These are phyloP conservation scores for Globisporangium okanoganense DNA, from an alignment of 352 stramenopile species.

Conservation along the genomic window DNA sequence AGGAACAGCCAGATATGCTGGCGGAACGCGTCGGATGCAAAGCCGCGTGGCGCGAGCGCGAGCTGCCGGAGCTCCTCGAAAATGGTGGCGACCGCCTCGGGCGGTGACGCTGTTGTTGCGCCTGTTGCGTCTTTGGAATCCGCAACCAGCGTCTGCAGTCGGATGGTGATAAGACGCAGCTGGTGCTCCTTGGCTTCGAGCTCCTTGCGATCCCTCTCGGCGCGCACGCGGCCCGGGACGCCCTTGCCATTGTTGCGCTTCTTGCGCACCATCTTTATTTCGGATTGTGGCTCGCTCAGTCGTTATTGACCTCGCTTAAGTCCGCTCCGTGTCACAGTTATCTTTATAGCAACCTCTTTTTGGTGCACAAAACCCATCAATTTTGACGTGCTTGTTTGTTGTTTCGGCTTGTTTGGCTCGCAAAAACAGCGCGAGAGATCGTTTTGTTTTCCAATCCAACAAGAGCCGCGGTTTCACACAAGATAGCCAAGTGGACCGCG, in stretches of 20 bases:
- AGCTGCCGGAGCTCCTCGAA: conserved; percentile 62
- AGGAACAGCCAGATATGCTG: conserved; percentile 63
- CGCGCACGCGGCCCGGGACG: conserved; percentile 25
- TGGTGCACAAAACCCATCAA: too few relatives aligned
- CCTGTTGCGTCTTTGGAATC: conserved; percentile 15
- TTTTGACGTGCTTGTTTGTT: too few relatives aligned
- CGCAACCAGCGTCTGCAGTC: conserved; percentile 23
- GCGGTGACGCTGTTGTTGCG: background rate
- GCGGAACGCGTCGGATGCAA: conserved; percentile 58
- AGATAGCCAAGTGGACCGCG: too few relatives aligned
- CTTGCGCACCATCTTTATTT: conserved; percentile 33
- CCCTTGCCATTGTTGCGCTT: conserved; percentile 30
- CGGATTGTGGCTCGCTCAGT: too few relatives aligned
- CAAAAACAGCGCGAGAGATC: too few relatives aligned
- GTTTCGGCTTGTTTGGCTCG: too few relatives aligned
- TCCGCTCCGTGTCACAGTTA: too few relatives aligned
- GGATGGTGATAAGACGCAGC: conserved; percentile 29
- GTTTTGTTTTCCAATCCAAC: too few relatives aligned
- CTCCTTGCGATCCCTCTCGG: conserved; percentile 36
- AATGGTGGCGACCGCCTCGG: background rate
- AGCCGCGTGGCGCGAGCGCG: conserved; percentile 45
- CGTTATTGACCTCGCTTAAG: too few relatives aligned
- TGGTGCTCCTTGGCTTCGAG: conserved; percentile 52
- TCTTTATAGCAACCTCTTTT: too few relatives aligned
- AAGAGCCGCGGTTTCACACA: too few relatives aligned